These are phyloP conservation scores for Amanita rubescens DNA, from an alignment of 768 basidiomycete genomes.

Conservation along the genomic window DNA sequence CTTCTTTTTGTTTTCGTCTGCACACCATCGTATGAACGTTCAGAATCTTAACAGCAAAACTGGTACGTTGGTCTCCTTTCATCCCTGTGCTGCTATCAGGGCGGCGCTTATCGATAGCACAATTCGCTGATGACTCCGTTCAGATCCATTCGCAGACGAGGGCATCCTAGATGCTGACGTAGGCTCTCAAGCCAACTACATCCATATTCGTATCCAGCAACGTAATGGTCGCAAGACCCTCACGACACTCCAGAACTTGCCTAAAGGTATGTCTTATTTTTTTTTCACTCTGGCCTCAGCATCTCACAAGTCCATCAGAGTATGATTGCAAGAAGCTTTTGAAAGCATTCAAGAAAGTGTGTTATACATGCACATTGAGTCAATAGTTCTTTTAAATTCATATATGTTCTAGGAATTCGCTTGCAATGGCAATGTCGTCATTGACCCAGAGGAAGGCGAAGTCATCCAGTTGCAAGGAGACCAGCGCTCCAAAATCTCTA, in stretches of 20 bases:
- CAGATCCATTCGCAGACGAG: constrained; percentile 96
- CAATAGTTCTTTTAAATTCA: background rate
- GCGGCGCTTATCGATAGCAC: background rate
- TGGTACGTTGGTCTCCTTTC: constrained; percentile 39
- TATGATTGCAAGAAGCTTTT: constrained; percentile 97
- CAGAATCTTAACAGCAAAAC: constrained; percentile 84
- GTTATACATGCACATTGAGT: background rate
- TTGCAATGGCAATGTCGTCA: constrained; percentile 95
- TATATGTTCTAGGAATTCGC: constrained; percentile 74
- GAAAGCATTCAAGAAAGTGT: constrained; percentile 98
- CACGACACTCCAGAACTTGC: constrained; percentile 94
- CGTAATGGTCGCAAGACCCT: constrained; percentile 98
- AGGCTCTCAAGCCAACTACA: constrained; percentile 75
- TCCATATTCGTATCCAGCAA: constrained; percentile 98
- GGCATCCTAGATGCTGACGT: constrained; percentile 73
- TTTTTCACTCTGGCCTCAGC: constrained; percentile 6
- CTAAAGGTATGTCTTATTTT: constrained; percentile 59
- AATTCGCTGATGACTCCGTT: constrained; percentile 9
- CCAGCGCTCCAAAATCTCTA: constrained; percentile 85
- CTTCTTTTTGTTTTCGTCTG: constrained; percentile 25
- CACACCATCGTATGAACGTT: constrained; percentile 85
- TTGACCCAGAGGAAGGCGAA: constrained; percentile 92
- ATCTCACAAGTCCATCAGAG: constrained; percentile 39
- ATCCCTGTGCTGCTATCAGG: background rate
- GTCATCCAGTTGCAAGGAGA: constrained; percentile 99